Percentiles rank a stretch among this genome's conserved stretches.
These are phyloP conservation scores for Murraya koenigii DNA, from an alignment of 345 rosid species.

Conservation along the genomic window DNA sequence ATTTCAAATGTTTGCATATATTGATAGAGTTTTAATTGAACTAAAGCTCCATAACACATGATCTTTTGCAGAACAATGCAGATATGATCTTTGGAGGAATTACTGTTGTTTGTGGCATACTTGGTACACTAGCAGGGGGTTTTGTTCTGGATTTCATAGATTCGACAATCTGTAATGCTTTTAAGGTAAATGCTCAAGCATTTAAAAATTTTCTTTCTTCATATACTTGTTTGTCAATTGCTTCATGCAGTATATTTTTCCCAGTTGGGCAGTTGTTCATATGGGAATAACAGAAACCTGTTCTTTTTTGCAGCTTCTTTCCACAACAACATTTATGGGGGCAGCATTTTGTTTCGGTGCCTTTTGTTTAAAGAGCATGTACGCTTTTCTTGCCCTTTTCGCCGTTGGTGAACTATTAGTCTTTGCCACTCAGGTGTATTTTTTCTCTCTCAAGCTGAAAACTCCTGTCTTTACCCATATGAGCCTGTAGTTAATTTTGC, in stretches of 20 bases:
- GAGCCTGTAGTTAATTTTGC: slow-evolving; percentile 1
- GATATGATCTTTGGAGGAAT: slow-evolving; percentile 92
- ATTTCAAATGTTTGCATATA: not conserved
- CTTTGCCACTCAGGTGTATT: slow-evolving; percentile 82
- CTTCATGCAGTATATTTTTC: not conserved
- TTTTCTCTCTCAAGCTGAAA: not conserved
- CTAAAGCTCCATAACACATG: not conserved
- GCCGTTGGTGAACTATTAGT: slow-evolving; percentile 81
- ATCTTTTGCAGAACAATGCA: slow-evolving; percentile 60
- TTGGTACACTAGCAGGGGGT: slow-evolving; percentile 90
- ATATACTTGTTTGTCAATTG: not conserved
- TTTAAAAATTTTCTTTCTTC: not conserved
- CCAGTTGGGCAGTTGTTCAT: not conserved
- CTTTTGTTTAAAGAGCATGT: slow-evolving; percentile 85
- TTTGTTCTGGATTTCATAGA: slow-evolving; percentile 57
- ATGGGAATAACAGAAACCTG: not conserved
- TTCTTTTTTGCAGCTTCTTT: slow-evolving; percentile 66
- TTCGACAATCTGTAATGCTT: slow-evolving; percentile 84
- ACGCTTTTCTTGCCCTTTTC: slow-evolving; percentile 72
- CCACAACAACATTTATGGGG: slow-evolving; percentile 63
- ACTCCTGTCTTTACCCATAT: not conserved
- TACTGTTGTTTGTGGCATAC: slow-evolving; percentile 73
- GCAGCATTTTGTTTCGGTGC: slow-evolving; percentile 79
- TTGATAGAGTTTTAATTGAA: not conserved
- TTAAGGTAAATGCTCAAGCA: slow-evolving; percentile 50